Percentiles rank a stretch among this genome's conserved stretches.
These are phyloP conservation scores for Aspergillus sp. DNA, from an alignment of 2,329 filamentous ascomycete species.

Conservation along the genomic window DNA sequence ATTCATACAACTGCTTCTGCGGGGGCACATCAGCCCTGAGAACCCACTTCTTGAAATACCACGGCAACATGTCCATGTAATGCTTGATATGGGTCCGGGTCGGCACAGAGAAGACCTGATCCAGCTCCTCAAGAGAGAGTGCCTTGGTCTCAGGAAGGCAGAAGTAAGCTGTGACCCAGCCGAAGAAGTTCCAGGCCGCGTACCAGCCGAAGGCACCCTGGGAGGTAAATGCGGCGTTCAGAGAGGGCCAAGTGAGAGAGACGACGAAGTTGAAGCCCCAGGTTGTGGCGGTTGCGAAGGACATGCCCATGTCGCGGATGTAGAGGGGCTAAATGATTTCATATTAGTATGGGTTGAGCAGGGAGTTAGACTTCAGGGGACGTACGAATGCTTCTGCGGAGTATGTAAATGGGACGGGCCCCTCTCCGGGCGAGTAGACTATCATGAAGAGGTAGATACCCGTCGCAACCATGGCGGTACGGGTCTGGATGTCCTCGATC, in stretches of 20 bases:
- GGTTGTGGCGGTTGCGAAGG: conserved; percentile 61
- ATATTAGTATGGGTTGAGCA: background rate
- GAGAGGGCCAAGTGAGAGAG: conserved; percentile 53
- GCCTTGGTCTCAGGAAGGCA: conserved; percentile 43
- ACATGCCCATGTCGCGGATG: conserved; percentile 63
- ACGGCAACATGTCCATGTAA: conserved; percentile 33
- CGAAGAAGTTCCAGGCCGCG: conserved; percentile 42
- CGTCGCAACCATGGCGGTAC: conserved; percentile 43
- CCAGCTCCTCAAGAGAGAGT: conserved; percentile 48
- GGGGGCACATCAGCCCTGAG: conserved; percentile 27
- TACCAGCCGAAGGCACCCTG: conserved; percentile 57
- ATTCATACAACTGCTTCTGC: conserved; percentile 28
- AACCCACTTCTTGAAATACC: conserved; percentile 30
- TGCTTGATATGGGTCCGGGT: conserved; percentile 43
- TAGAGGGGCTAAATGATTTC: conserved; percentile 49
- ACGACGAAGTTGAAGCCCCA: conserved; percentile 60
- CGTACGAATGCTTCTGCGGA: conserved; percentile 62
- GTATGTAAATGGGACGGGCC: conserved; percentile 66
- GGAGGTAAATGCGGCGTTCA: conserved; percentile 48
- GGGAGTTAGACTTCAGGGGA: background rate
- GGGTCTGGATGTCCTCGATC: conserved; percentile 35
- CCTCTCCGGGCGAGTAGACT: conserved; percentile 58
- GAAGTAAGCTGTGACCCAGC: conserved; percentile 37
- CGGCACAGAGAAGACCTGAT: conserved; percentile 56
- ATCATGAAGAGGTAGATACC: conserved; percentile 47